These are phyloP conservation scores for Camellia japonica DNA, from an alignment of 148 eudicot genomes.

Conservation along the genomic window DNA sequence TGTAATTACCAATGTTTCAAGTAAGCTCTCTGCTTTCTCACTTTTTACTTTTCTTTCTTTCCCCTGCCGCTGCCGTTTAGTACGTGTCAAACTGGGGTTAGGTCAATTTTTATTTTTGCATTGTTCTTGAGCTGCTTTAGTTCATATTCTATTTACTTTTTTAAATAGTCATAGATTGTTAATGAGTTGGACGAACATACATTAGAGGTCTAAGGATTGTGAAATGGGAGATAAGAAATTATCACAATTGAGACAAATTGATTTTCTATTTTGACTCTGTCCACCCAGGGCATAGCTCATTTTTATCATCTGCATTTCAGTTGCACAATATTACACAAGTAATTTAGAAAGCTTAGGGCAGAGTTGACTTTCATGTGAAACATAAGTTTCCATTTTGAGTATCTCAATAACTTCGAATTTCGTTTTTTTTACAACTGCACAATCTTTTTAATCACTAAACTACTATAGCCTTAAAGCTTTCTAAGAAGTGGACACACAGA, in stretches of 20 bases:
- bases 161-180: background rate
- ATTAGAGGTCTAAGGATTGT: background rate
- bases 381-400: background rate
- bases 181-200: background rate
- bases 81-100: too few relatives aligned
- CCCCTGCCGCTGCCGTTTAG: background rate
- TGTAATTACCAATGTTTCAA: conserved; percentile 83
- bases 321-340: background rate
- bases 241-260: background rate
- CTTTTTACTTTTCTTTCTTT: background rate
- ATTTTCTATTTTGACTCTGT: background rate
- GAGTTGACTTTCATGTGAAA: background rate
- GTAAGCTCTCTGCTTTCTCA: conserved; percentile 36
- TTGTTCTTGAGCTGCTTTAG: background rate
- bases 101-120: background rate
- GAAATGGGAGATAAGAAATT: background rate
- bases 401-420: background rate
- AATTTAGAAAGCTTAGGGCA: background rate
- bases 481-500: background rate
- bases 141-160: background rate
- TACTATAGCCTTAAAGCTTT: background rate
- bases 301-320: background rate
- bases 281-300: background rate
- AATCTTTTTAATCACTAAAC: background rate
- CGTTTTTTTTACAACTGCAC: background rate